A percentile compares a stretch with the other conserved stretches of the same genome.
Conservation (phyloP, 2,329 filamentous ascomycete genomes). For the Fusarium fujikuroi region DNA sequence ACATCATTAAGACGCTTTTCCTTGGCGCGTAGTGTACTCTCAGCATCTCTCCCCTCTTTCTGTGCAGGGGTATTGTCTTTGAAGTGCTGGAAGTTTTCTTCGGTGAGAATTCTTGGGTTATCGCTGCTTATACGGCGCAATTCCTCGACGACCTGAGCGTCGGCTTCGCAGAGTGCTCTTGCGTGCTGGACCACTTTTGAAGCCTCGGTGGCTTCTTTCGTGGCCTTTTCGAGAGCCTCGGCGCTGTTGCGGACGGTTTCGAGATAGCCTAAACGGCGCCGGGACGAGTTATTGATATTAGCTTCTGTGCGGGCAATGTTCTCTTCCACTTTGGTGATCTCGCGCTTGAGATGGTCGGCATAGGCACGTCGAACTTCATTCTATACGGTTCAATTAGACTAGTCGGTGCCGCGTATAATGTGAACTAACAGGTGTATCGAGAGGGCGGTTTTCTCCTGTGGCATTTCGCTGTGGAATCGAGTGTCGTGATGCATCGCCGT, state of each 20-base stretch:
- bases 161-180: background rate
- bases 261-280: background rate
- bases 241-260: background rate
- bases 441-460: background rate
- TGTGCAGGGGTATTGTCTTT: background rate
- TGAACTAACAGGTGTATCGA: background rate
- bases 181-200: accelerated
- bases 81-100: accelerated
- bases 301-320: background rate
- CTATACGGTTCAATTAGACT: background rate
- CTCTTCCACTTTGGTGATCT: background rate
- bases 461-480: background rate
- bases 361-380: background rate
- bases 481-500: background rate
- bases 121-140: background rate
- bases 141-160: background rate
- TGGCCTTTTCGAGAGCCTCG: background rate
- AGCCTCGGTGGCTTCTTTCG: background rate
- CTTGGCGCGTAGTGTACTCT: accelerated
- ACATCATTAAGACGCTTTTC: background rate
- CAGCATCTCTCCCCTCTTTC: background rate
- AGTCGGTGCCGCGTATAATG: accelerated
- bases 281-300: background rate
- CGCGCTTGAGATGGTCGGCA: background rate
- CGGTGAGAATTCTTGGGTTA: background rate